Evolutionary conservation across 2,329 filamentous ascomycete species (phyloP).

Genomic region (Basipetospora chlamydospora): DNA sequence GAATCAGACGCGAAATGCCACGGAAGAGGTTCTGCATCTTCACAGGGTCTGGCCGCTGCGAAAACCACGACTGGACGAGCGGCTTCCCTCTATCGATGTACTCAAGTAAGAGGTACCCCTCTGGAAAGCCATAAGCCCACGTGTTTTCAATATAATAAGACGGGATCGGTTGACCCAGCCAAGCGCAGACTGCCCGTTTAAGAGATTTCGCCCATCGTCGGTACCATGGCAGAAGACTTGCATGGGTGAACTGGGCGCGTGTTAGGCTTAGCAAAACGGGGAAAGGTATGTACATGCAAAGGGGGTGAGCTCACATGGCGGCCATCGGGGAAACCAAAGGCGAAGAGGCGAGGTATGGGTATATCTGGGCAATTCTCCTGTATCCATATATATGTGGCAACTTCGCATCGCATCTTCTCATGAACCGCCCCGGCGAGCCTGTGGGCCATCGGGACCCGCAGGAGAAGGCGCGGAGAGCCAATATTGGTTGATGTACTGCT

Average conservation of each 20-base stretch:
- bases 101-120: constrained; percentile 16
- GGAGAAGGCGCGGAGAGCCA: too few relatives aligned
- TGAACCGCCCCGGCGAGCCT: constrained; percentile 24
- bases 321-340: constrained; percentile 10
- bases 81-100: constrained; percentile 13
- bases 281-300: background rate
- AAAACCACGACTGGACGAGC: constrained; percentile 14
- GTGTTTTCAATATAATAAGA: constrained; percentile 6
- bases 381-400: constrained; percentile 14
- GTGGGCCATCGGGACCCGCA: constrained; percentile 19
- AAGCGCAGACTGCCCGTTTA: background rate
- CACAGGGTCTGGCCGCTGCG: constrained; percentile 9
- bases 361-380: constrained; percentile 13
- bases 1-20: constrained; percentile 15
- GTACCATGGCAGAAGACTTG: constrained; percentile 7
- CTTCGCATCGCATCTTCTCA: constrained; percentile 23
- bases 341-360: constrained; percentile 13
- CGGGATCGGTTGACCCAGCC: constrained; percentile 4
- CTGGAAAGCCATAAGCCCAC: constrained; percentile 5
- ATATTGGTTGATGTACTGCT: too few relatives aligned
- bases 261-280: background rate
- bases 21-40: constrained; percentile 15
- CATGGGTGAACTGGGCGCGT: constrained; percentile 8
- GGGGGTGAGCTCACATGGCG: constrained; percentile 1
- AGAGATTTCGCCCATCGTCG: constrained; percentile 2